Evolutionary conservation across 23 red algal genomes (phyloP).

Genomic region (Gracilaria gracilis): DNA sequence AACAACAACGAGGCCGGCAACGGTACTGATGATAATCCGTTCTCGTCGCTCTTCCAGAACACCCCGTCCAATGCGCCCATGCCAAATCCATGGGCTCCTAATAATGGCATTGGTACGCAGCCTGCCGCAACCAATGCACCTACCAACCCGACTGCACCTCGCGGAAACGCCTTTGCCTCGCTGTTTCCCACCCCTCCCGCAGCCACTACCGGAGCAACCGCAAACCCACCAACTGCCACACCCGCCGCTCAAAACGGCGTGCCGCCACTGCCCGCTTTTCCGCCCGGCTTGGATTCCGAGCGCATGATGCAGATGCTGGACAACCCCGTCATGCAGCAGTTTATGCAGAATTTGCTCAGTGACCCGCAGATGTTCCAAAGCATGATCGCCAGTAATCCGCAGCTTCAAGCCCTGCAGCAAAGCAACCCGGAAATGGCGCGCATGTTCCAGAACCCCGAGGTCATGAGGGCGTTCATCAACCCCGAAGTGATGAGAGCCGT

Average conservation of each 20-base stretch:
- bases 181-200: slow-evolving; percentile 9
- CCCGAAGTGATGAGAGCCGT: slow-evolving; percentile 73
- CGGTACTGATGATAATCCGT: slow-evolving; percentile 72
- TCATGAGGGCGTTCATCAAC: slow-evolving; percentile 78
- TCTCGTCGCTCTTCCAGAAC: slow-evolving; percentile 77
- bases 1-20: slow-evolving; percentile 29
- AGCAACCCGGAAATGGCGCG: slow-evolving; percentile 87
- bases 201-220: slow-evolving; percentile 28
- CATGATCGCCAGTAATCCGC: slow-evolving; percentile 79
- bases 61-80: slow-evolving; percentile 76
- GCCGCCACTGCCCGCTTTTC: neutral
- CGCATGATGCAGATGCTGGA: slow-evolving; percentile 84
- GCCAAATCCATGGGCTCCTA: slow-evolving; percentile 86
- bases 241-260: neutral
- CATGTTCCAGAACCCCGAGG: slow-evolving; percentile 83
- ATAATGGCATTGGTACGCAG: slow-evolving; percentile 14
- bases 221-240: neutral
- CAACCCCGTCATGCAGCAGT: slow-evolving; percentile 76
- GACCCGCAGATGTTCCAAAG: slow-evolving; percentile 80
- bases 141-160: neutral
- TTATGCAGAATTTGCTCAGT: slow-evolving; percentile 72
- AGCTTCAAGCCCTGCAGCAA: slow-evolving; percentile 67
- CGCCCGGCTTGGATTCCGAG: slow-evolving; percentile 34
- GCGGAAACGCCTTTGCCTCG: slow-evolving; percentile 16
- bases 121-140: neutral